phyloP scores from a whole-genome alignment of 345 rosid species.

The Euphorbia tirucalli region DNA sequence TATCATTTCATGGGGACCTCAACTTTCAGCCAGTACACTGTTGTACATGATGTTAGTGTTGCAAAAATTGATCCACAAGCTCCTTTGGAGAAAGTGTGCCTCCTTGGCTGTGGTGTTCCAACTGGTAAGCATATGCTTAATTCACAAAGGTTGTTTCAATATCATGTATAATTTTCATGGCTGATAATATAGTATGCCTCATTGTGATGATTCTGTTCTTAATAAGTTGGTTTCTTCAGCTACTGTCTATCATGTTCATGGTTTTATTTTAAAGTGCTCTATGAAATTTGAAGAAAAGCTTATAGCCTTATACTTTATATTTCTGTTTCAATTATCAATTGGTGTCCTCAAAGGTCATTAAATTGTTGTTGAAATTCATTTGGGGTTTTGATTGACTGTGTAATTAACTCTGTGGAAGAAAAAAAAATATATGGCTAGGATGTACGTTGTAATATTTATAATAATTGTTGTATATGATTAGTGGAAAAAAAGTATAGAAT shows the following conservation, averaged over 20 bases:
- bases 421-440: slow-evolving; percentile 2
- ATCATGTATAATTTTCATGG: neutral
- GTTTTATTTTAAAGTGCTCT: neutral
- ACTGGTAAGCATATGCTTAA: slow-evolving; percentile 53
- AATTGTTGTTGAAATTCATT: neutral
- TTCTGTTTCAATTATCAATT: neutral
- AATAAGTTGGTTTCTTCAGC: neutral
- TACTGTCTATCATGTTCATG: neutral
- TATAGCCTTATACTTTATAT: neutral
- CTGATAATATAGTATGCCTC: neutral
- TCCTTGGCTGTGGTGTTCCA: slow-evolving; percentile 99
- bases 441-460: neutral
- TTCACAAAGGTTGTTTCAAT: neutral
- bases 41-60: slow-evolving; percentile 96
- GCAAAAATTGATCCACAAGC: slow-evolving; percentile 90
- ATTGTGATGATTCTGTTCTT: neutral
- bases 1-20: slow-evolving; percentile 99
- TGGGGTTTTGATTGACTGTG: too few species aligned
- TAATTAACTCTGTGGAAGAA: neutral
- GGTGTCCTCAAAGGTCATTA: neutral
- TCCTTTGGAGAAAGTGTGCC: slow-evolving; percentile 97
- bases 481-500: neutral
- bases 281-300: neutral
- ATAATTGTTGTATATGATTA: neutral
- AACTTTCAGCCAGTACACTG: slow-evolving; percentile 95